These are phyloP conservation scores for Oxytropis ochrocephala DNA, from an alignment of 306 rosid species.

Conservation along the genomic window DNA sequence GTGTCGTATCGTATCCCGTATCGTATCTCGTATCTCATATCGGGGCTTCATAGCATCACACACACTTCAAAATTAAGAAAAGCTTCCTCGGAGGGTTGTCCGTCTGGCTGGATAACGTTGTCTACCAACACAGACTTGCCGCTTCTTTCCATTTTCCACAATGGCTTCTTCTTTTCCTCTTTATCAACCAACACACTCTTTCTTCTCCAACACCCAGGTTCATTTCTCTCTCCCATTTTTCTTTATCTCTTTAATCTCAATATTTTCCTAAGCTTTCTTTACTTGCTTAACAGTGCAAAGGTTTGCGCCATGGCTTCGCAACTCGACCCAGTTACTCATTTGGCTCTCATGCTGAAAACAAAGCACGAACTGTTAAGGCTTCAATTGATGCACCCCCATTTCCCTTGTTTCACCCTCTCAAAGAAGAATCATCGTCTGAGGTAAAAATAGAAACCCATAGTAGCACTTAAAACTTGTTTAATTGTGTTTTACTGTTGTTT, in stretches of 20 bases:
- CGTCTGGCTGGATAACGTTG: not conserved
- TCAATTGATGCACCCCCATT: slow-evolving; percentile 42
- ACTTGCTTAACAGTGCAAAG: slow-evolving; percentile 38
- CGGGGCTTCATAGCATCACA: too few species aligned
- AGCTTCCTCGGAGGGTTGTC: not conserved
- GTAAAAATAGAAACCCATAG: slow-evolving; percentile 21
- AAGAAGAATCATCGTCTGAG: slow-evolving; percentile 49
- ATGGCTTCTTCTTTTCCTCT: slow-evolving; percentile 66
- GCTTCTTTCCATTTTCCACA: not conserved
- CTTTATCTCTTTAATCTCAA: not conserved
- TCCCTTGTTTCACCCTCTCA: slow-evolving; percentile 54
- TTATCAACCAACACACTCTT: slow-evolving; percentile 41
- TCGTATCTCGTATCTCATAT: too few species aligned
- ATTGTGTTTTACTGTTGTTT: not conserved
- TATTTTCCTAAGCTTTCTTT: not conserved
- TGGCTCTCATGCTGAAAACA: slow-evolving; percentile 23
- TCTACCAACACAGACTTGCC: not conserved
- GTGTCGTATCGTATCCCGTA: too few species aligned
- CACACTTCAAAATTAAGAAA: too few species aligned
- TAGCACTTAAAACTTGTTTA: not conserved
- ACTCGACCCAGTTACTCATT: slow-evolving; percentile 37
- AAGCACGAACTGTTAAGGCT: slow-evolving; percentile 47
- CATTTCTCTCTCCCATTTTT: not conserved
- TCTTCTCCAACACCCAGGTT: slow-evolving; percentile 61
- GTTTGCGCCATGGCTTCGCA: slow-evolving; percentile 35